Evolutionary conservation across 2,329 filamentous ascomycete genomes (phyloP).

Genomic region (Talaromyces islandicus): DNA sequence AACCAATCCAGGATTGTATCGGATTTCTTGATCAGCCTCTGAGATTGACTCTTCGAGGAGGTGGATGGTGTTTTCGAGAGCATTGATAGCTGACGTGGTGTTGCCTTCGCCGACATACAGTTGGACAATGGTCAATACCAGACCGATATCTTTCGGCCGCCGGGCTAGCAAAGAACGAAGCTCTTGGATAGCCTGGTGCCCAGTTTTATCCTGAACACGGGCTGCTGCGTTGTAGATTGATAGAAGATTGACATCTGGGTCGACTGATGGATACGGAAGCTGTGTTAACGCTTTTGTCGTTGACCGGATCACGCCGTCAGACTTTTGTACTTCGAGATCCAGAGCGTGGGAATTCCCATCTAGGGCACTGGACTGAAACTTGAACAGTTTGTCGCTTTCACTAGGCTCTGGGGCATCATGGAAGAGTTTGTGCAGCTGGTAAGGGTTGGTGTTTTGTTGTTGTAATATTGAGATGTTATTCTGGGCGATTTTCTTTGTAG

Average conservation of each 20-base stretch:
- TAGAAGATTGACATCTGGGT: slow-evolving; percentile 48
- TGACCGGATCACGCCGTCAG: slow-evolving; percentile 51
- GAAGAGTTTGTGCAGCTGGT: slow-evolving; percentile 51
- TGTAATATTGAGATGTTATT: slow-evolving; percentile 51
- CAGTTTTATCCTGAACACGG: slow-evolving; percentile 52
- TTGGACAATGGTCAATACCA: slow-evolving; percentile 74
- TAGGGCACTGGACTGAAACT: slow-evolving; percentile 51
- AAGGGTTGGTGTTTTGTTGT: slow-evolving; percentile 48
- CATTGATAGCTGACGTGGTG: slow-evolving; percentile 64
- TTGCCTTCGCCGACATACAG: slow-evolving; percentile 70
- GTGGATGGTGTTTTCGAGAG: slow-evolving; percentile 69
- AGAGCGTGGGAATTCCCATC: slow-evolving; percentile 50
- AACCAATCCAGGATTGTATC: slow-evolving; percentile 79
- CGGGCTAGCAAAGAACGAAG: slow-evolving; percentile 66
- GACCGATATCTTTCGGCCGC: slow-evolving; percentile 71
- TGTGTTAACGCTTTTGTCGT: slow-evolving; percentile 46
- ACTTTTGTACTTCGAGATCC: slow-evolving; percentile 56
- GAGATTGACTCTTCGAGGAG: slow-evolving; percentile 58
- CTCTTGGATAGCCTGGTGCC: slow-evolving; percentile 62
- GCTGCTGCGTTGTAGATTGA: slow-evolving; percentile 70
- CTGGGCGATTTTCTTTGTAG: slow-evolving; percentile 55
- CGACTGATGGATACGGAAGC: slow-evolving; percentile 44
- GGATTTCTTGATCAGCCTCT: slow-evolving; percentile 59
- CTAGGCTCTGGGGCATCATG: slow-evolving; percentile 42
- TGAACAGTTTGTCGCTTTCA: slow-evolving; percentile 52